Conservation (phyloP, 768 basidiomycete species). For the Lactarius indigo region DNA sequence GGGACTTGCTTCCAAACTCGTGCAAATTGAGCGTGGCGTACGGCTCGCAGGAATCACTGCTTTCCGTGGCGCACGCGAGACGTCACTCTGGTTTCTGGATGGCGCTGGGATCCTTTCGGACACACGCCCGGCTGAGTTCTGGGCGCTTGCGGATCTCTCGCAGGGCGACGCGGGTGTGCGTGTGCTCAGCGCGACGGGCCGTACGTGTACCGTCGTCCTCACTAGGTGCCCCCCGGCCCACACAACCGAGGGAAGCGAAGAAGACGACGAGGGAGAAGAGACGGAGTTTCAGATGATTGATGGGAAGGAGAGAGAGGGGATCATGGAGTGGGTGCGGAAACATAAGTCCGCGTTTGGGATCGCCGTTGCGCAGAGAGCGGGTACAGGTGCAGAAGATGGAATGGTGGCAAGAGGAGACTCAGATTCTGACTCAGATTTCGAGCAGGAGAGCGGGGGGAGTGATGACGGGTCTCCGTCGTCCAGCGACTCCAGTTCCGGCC, state of each 20-base stretch:
- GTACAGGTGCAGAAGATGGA: conserved; percentile 7
- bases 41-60: conserved; percentile 64
- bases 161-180: conserved; percentile 40
- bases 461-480: conserved; percentile 37
- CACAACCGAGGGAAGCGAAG: conserved; percentile 35
- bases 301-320: conserved; percentile 60
- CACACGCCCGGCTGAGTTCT: conserved; percentile 74
- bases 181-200: conserved; percentile 59
- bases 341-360: conserved; percentile 56
- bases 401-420: conserved; percentile 22
- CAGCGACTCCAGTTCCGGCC: conserved; percentile 21
- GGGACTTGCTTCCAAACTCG: neutral
- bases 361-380: neutral
- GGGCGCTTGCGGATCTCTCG: conserved; percentile 58
- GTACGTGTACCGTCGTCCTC: conserved; percentile 62
- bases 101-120: conserved; percentile 63
- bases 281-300: conserved; percentile 73
- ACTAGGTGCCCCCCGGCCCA: conserved; percentile 20
- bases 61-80: conserved; percentile 66
- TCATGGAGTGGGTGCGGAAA: conserved; percentile 61
- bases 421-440: conserved; percentile 22
- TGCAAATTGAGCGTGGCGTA: conserved; percentile 12
- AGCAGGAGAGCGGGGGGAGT: conserved; percentile 31
- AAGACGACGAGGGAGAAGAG: conserved; percentile 49
- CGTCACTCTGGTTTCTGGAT: conserved; percentile 68